Evolutionary conservation across 768 basidiomycete species (phyloP).

Genomic region (Leccinum arenicola): DNA sequence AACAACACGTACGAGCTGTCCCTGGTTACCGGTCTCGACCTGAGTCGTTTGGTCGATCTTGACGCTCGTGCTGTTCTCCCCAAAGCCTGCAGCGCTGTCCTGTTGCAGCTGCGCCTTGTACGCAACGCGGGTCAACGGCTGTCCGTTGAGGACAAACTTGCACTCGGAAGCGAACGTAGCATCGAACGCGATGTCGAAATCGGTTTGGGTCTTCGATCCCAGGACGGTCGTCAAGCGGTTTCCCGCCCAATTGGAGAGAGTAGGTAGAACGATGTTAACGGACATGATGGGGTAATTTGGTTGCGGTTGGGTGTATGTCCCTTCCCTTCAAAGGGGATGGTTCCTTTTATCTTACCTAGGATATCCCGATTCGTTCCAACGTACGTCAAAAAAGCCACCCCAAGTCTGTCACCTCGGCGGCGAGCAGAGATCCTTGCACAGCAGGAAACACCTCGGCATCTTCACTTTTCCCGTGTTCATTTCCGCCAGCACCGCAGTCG

Average conservation of each 20-base stretch:
- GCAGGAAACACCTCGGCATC: slow-evolving; percentile 4
- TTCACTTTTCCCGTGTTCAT: not conserved
- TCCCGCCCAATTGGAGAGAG: slow-evolving; percentile 43
- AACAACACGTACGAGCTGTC: slow-evolving; percentile 23
- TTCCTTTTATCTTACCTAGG: slow-evolving; percentile 15
- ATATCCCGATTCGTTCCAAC: not conserved
- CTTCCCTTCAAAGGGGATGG: not conserved
- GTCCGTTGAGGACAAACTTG: slow-evolving; percentile 41
- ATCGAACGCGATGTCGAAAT: slow-evolving; percentile 40
- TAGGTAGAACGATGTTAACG: slow-evolving; percentile 34
- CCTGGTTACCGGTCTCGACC: slow-evolving; percentile 24
- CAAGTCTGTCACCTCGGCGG: not conserved
- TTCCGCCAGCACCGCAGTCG: not conserved
- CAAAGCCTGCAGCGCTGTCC: slow-evolving; percentile 23
- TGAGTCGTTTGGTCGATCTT: slow-evolving; percentile 27
- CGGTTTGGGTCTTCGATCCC: slow-evolving; percentile 34
- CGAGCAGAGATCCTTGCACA: not conserved
- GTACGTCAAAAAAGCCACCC: not conserved
- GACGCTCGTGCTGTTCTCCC: slow-evolving; percentile 18
- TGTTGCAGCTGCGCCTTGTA: slow-evolving; percentile 38
- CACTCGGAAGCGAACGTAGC: slow-evolving; percentile 37
- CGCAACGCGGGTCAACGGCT: slow-evolving; percentile 34
- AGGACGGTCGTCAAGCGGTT: slow-evolving; percentile 37
- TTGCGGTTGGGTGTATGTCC: not conserved
- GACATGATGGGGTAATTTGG: slow-evolving; percentile 18